Base-by-base conservation (phyloP, 495 filamentous ascomycete genomes). In the Penicillium riverlandense region DNA sequence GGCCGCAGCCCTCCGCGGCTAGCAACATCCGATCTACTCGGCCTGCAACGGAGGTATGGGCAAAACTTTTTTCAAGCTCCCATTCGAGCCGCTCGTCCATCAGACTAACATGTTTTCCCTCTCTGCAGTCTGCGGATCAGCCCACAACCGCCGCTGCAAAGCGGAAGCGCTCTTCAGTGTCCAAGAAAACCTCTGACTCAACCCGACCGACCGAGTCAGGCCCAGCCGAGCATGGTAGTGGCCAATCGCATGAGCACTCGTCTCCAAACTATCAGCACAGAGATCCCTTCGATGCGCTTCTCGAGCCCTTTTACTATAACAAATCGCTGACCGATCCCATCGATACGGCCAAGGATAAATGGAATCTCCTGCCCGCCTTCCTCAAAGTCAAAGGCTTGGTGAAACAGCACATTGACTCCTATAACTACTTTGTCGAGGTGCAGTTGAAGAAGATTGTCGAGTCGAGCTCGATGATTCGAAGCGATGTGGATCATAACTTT, bases 401-500 rank as follows among this genome's bases (percentile, higher is more conserved):
- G 37, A 95, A 95, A 66, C 90, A 96, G 64, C 92, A 99, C 63
- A 91, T 97, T 64, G 94, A 99, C 67, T 97, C 92, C 29, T 99
- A 86, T 76, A 95, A 99, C 66, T 95, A 86, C 63, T 95, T 99
- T 53, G 82, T 96, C 41, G 87, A 97, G 44, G 83, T 90, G 13
- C 90, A 95, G 57, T 76, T 99, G 62, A 95, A 96, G 65, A 87
- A 96, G 53, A 97, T 99, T 43, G 84, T 99, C 44, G 78, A 84
- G 55, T 87, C 90, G 16, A 96, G 95, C 61, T 80, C 82, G 30
- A 78, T 75, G 8, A 83, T 99, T 44, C 76, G 80, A 47, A 95
- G 90, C 65, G 91, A 97, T 72, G 83, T 89, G 22, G 88, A 95
- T 46, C 79, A 81, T 34, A 82, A 80, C 37, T 96, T 96, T 57